A percentile compares a stretch with the other conserved stretches of the same genome.
Conservation (phyloP, 352 stramenopile genomes). For the Phytophthora agathidicida region DNA sequence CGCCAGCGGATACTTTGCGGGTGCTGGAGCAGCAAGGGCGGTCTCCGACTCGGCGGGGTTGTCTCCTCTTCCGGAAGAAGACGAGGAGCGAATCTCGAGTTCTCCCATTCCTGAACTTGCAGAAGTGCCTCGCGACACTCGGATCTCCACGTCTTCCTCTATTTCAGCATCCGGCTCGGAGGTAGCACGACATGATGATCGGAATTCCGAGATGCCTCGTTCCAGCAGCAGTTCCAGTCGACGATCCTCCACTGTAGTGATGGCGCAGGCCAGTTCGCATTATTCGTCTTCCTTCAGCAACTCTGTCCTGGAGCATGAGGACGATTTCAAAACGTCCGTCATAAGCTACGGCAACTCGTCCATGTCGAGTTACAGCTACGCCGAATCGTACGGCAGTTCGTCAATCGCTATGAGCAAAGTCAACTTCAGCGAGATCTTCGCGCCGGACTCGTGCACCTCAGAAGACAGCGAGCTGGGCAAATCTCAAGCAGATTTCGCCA, state of each 20-base stretch:
- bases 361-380: constrained; percentile 39
- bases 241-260: constrained; percentile 57
- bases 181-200: constrained; percentile 35
- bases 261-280: constrained; percentile 29
- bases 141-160: constrained; percentile 59
- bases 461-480: constrained; percentile 46
- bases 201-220: constrained; percentile 22
- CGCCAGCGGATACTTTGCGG: constrained; percentile 49
- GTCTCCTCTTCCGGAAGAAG: constrained; percentile 35
- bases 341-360: constrained; percentile 37
- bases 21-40: constrained; percentile 31
- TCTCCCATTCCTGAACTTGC: constrained; percentile 58
- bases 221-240: constrained; percentile 30
- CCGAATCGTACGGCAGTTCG: constrained; percentile 59
- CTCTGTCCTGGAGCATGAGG: constrained; percentile 26
- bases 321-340: constrained; percentile 26
- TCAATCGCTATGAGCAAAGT: constrained; percentile 62
- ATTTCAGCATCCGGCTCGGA: constrained; percentile 45
- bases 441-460: constrained; percentile 41
- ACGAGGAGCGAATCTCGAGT: constrained; percentile 30
- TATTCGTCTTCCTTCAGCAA: constrained; percentile 40
- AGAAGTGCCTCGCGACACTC: constrained; percentile 30
- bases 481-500: constrained; percentile 52
- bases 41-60: constrained; percentile 32
- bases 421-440: constrained; percentile 75